A percentile compares a stretch with the other conserved stretches of the same genome.
These are phyloP conservation scores for Globisporangium acanthophoron DNA, from an alignment of 352 stramenopile genomes.

Conservation along the genomic window DNA sequence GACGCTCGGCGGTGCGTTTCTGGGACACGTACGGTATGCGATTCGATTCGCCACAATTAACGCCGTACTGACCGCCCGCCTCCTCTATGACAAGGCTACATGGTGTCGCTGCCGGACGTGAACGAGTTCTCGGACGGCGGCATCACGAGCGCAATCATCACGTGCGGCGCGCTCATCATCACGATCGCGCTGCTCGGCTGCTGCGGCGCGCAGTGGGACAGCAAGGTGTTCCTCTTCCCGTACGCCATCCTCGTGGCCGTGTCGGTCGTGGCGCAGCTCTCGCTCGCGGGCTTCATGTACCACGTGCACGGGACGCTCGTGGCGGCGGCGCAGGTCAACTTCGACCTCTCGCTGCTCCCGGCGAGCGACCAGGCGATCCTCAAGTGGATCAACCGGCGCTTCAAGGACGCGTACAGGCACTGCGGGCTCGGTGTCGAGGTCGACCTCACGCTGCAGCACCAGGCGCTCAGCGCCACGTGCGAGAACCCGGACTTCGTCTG, in stretches of 20 bases:
- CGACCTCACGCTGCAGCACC: slow-evolving; percentile 35
- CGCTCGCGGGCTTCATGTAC: slow-evolving; percentile 73
- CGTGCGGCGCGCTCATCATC: slow-evolving; percentile 71
- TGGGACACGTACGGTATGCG: slow-evolving; percentile 2
- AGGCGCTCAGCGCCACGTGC: slow-evolving; percentile 44
- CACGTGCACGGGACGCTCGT: slow-evolving; percentile 74
- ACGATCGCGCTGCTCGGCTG: slow-evolving; percentile 72
- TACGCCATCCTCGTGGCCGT: slow-evolving; percentile 76
- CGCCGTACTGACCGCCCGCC: not conserved
- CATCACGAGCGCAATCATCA: slow-evolving; percentile 76
- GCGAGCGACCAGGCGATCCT: slow-evolving; percentile 57
- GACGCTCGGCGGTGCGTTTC: slow-evolving; percentile 55
- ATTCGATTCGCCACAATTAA: not conserved
- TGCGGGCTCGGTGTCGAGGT: slow-evolving; percentile 69
- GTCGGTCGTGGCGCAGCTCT: slow-evolving; percentile 73
- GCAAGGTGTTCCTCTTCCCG: slow-evolving; percentile 81
- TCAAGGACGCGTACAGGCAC: slow-evolving; percentile 68
- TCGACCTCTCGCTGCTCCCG: slow-evolving; percentile 55
- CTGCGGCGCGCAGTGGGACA: slow-evolving; percentile 81
- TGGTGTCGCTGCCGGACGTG: slow-evolving; percentile 71
- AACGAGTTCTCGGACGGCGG: slow-evolving; percentile 78
- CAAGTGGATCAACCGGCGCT: slow-evolving; percentile 71
- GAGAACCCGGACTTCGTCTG: slow-evolving; percentile 51
- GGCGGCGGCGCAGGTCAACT: slow-evolving; percentile 58
- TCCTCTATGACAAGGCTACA: slow-evolving; percentile 42